These are phyloP conservation scores for Fusarium sp. DNA, from an alignment of 2,329 filamentous ascomycete genomes.

Conservation along the genomic window DNA sequence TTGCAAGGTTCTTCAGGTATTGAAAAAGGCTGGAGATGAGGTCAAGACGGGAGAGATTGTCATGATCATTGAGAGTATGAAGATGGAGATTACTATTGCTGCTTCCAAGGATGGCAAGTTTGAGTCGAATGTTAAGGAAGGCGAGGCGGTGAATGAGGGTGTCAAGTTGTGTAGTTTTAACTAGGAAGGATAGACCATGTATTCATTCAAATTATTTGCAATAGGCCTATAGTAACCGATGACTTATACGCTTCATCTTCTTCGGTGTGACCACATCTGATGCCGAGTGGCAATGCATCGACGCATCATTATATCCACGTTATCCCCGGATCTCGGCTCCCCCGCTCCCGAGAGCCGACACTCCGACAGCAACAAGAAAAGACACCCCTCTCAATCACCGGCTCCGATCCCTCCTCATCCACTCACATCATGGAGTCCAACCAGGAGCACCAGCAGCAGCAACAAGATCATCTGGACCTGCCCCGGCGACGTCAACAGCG, in stretches of 20 bases:
- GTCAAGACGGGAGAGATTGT: constrained; percentile 35
- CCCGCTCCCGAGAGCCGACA: constrained; percentile 9
- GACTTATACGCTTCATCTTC: neutral
- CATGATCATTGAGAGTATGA: constrained; percentile 44
- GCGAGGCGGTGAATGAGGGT: constrained; percentile 27
- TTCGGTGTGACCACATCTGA: neutral
- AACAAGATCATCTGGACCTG: constrained; percentile 4
- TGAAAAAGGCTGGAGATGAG: constrained; percentile 29
- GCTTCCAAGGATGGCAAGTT: constrained; percentile 18
- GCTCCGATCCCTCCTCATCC: constrained; percentile 33
- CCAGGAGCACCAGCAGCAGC: neutral
- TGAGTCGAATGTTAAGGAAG: constrained; percentile 20
- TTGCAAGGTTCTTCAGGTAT: constrained; percentile 38
- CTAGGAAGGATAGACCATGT: neutral
- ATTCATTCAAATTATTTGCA: neutral
- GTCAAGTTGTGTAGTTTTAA: neutral
- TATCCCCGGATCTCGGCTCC: constrained; percentile 8
- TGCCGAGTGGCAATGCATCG: neutral
- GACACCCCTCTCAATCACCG: constrained; percentile 3
- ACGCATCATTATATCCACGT: neutral
- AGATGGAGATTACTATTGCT: constrained; percentile 41
- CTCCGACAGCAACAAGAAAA: constrained; percentile 7
- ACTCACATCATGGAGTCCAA: constrained; percentile 20
- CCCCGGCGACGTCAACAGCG: constrained; percentile 46
- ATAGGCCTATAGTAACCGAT: neutral